A percentile compares a stretch with the other conserved stretches of the same genome.
Conservation (phyloP, 495 filamentous ascomycete species). For the Haplographium delicatum region DNA sequence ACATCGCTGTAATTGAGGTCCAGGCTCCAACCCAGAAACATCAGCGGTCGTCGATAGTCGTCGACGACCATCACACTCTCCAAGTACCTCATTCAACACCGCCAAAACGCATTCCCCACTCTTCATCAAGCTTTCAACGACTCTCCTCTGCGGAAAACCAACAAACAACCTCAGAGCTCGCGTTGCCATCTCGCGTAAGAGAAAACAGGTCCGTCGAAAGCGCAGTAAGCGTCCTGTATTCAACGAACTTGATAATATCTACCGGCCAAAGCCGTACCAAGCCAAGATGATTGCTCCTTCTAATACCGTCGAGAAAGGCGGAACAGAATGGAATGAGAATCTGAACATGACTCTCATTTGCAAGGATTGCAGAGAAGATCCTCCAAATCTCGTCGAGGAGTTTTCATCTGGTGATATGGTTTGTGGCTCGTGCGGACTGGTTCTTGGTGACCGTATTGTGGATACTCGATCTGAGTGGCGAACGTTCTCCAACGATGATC, state of each 20-base stretch:
- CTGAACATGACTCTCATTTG: constrained; percentile 80
- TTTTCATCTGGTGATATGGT: constrained; percentile 89
- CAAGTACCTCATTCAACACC: constrained; percentile 27
- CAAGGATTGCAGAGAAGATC: constrained; percentile 82
- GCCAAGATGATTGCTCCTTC: constrained; percentile 36
- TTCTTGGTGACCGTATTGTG: constrained; percentile 83
- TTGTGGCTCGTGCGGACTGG: constrained; percentile 86
- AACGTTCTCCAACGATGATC: constrained; percentile 96
- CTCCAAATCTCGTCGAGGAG: constrained; percentile 89
- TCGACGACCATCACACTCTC: constrained; percentile 5
- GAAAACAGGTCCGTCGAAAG: constrained; percentile 18
- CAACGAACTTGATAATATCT: constrained; percentile 28
- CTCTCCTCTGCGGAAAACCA: constrained; percentile 33
- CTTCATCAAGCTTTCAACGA: constrained; percentile 45
- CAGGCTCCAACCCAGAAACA: neutral
- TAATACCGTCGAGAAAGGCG: constrained; percentile 18
- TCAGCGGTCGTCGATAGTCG: constrained; percentile 9
- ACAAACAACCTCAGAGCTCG: constrained; percentile 31
- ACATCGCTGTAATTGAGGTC: neutral
- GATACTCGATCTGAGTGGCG: constrained; percentile 97
- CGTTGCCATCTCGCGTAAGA: constrained; percentile 26
- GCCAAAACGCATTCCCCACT: constrained; percentile 64
- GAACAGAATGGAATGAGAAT: constrained; percentile 42
- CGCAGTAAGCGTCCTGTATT: constrained; percentile 20
- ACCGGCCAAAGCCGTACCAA: constrained; percentile 23